Percentiles rank a stretch among this genome's conserved stretches.
Conservation (phyloP, 148 eudicot species). For the Rhododendron kiyosumense region DNA sequence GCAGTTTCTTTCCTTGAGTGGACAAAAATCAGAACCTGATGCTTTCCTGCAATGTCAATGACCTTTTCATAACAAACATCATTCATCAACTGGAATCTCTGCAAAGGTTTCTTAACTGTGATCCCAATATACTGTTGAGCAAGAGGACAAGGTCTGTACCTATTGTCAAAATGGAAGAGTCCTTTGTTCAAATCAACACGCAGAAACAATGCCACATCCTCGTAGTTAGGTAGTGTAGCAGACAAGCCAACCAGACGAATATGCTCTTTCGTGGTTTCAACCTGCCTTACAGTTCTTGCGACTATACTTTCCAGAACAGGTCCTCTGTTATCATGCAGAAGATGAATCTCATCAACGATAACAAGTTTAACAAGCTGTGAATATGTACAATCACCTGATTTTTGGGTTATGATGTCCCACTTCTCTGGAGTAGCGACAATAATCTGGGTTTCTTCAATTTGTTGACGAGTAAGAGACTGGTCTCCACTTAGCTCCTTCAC, state of each 20-base stretch:
- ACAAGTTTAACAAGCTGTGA: slow-evolving; percentile 60
- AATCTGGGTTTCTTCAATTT: slow-evolving; percentile 63
- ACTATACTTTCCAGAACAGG: slow-evolving; percentile 66
- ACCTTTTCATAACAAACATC: slow-evolving; percentile 67
- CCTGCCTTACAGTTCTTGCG: slow-evolving; percentile 62
- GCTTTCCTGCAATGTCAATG: slow-evolving; percentile 50
- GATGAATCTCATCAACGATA: slow-evolving; percentile 64
- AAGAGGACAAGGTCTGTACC: slow-evolving; percentile 67
- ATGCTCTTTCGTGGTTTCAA: slow-evolving; percentile 59
- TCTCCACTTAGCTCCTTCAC: slow-evolving; percentile 75
- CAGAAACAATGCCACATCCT: slow-evolving; percentile 60
- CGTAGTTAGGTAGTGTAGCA: slow-evolving; percentile 60
- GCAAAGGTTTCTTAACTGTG: slow-evolving; percentile 56
- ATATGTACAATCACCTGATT: slow-evolving; percentile 65
- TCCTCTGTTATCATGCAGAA: slow-evolving; percentile 66
- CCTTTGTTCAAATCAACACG: slow-evolving; percentile 50
- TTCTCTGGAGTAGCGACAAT: slow-evolving; percentile 67
- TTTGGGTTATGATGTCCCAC: slow-evolving; percentile 65
- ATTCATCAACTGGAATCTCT: slow-evolving; percentile 68
- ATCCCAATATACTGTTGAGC: slow-evolving; percentile 67
- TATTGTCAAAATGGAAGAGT: slow-evolving; percentile 53
- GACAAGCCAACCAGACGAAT: slow-evolving; percentile 59
- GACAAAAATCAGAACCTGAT: slow-evolving; percentile 58
- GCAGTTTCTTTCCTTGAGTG: slow-evolving; percentile 64
- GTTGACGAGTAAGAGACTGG: slow-evolving; percentile 50